These are phyloP conservation scores for Phytophthora hybrid DNA, from an alignment of 352 stramenopile species.

Conservation along the genomic window DNA sequence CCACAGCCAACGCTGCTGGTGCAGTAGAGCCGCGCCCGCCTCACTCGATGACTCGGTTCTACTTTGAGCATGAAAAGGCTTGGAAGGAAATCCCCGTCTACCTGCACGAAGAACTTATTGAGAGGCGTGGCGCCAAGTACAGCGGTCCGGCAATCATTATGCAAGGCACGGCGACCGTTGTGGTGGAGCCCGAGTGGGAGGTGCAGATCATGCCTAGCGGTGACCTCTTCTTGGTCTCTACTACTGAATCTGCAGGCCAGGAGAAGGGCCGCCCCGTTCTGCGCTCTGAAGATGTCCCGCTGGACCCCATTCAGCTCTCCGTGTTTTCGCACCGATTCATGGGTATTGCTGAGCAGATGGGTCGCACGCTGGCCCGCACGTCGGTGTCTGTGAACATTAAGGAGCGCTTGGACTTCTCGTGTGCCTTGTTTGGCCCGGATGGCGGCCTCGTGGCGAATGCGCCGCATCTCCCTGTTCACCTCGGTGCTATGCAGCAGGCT, in stretches of 20 bases:
- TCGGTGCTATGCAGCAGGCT: slow-evolving; percentile 98
- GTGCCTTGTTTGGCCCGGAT: slow-evolving; percentile 97
- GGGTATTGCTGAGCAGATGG: slow-evolving; percentile 99
- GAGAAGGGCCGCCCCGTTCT: slow-evolving; percentile 23
- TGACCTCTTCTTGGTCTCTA: slow-evolving; percentile 94
- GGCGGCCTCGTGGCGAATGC: slow-evolving; percentile 99
- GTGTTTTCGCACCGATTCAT: slow-evolving; percentile 99
- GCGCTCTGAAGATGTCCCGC: slow-evolving; percentile 49
- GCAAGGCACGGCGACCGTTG: slow-evolving; percentile 97
- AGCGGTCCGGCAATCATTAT: slow-evolving; percentile 97
- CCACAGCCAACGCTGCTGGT: neutral
- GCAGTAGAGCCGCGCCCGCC: slow-evolving; percentile 43
- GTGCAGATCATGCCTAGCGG: slow-evolving; percentile 94
- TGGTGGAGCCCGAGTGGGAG: slow-evolving; percentile 96
- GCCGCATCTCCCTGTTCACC: slow-evolving; percentile 98
- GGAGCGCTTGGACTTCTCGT: slow-evolving; percentile 99
- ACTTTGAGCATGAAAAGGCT: slow-evolving; percentile 81
- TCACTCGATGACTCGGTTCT: slow-evolving; percentile 77
- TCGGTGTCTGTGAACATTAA: slow-evolving; percentile 99
- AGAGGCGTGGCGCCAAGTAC: slow-evolving; percentile 74
- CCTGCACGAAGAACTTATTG: slow-evolving; percentile 90
- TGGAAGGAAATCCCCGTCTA: slow-evolving; percentile 94
- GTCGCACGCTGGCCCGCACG: slow-evolving; percentile 96
- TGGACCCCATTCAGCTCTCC: slow-evolving; percentile 97
- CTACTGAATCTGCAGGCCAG: slow-evolving; percentile 43